Evolutionary conservation across 805 yeast species (phyloP), one percentile per base, ranked within the genome.

Genomic region (Candida dajiaensis): DNA sequence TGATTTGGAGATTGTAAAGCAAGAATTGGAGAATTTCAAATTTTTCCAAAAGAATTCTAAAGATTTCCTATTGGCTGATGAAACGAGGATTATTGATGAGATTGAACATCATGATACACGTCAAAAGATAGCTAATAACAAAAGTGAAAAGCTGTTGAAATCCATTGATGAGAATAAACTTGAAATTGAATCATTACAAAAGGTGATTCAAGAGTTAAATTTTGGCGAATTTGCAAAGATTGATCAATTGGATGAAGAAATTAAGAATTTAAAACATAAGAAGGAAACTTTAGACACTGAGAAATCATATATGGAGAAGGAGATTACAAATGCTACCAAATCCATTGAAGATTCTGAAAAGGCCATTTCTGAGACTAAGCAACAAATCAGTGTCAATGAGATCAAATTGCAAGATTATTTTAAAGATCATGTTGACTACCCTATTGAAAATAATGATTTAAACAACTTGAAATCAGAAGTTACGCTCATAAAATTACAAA

Each of bases 231-330:
- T 54, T 52, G 44, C 52, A 46, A 38, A 51, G 39, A 70, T 73
- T n/a, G 65, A 73, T 57, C 70, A 71, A 6, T 57, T 81, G 31
- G 72, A 74, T 48, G 72, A 72, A 7, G 69, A 73, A 43, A 64
- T 83, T 3, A 64, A 67, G 28, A 70, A 64, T 25, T 63, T 73
- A 40, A 63, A 73, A n/a, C 63, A 67, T 13, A 72, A 72, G 50
- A 56, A 74, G 2, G 73, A 72, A 22, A 70, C 81, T 6, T 71
- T 72, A 38, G 61, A 63, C 2, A 78, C 77, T 31, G 96, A 89
- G 55, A 74, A 71, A 40, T 76, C 69, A 42, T 89, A 85, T 62
- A 83, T 82, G 79, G 56, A 63, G 9, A 70, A 68, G 26, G 92
- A 86, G 59, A 73, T 78, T 26, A 64, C 63, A 18, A 74, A 80